Conservation (phyloP, 2,329 filamentous ascomycete genomes). For the Alternaria panax region DNA sequence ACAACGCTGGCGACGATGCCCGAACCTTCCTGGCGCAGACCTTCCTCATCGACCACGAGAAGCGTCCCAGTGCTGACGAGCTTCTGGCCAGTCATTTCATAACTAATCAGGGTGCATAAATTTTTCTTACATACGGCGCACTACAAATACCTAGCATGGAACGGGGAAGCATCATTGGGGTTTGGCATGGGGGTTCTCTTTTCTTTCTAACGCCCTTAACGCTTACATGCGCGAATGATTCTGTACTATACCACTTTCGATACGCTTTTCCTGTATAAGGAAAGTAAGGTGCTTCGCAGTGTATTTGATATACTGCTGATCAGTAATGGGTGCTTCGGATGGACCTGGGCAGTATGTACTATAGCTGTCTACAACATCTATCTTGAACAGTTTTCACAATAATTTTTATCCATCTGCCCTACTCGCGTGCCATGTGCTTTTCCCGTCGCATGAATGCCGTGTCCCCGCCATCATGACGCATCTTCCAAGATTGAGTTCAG, state of each 20-base stretch:
- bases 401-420: neutral
- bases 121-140: slow-evolving; percentile 6
- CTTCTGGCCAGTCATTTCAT: slow-evolving; percentile 84
- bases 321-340: slow-evolving; percentile 1
- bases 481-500: neutral
- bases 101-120: slow-evolving; percentile 64
- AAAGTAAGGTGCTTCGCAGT: slow-evolving; percentile 1
- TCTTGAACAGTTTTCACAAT: neutral
- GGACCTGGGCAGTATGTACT: neutral
- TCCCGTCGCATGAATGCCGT: neutral
- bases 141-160: slow-evolving; percentile 16
- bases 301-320: neutral
- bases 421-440: neutral
- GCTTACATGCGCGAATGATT: slow-evolving; percentile 24
- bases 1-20: slow-evolving; percentile 83
- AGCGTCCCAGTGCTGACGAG: slow-evolving; percentile 90
- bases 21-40: slow-evolving; percentile 84
- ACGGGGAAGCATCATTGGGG: slow-evolving; percentile 13
- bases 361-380: slow-evolving; percentile 3
- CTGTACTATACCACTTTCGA: slow-evolving; percentile 27
- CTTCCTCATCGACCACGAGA: slow-evolving; percentile 94
- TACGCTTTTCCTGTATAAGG: neutral
- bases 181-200: neutral
- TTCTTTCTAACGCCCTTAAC: slow-evolving; percentile 15
- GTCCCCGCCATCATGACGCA: neutral